Base-by-base conservation (phyloP, 2,329 filamentous ascomycete species). In the Venturia oleaginea region DNA sequence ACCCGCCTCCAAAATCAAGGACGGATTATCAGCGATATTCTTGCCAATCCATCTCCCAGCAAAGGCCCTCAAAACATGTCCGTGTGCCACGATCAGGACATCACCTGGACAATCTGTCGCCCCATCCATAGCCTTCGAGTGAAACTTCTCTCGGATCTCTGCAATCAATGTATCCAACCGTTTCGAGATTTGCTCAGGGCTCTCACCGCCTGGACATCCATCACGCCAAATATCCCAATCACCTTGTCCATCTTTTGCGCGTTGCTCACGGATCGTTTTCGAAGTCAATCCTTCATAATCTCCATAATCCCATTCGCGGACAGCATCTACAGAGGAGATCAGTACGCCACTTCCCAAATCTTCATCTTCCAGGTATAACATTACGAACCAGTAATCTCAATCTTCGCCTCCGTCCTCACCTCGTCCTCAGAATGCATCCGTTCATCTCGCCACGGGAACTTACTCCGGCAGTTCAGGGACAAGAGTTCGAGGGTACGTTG, bases 401-500 rank as follows among this genome's bases (percentile, higher is more conserved):
- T 74, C 48, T 77, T 75, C 17, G 79, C 79, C 40, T 71, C 67
- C 15, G 76, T 78, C 61, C 72, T 71, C 42, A 73, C 69, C 17
- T 59, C 59, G 10, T 69, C 69, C 1, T 70, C 70, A 42, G 71
- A 68, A 43, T 67, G 59, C 11, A 67, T 59, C 2, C 38, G 10
- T n/a, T 42, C 32, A 11, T 64, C 69, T 37, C 81, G 74, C 91
- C 91, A 96, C 0, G 92, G 92, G 19, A 92, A 79, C 1, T 82
- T 79, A 48, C 86, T 83, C n/a, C 78, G 75, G 72, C 87, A 86
- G 61, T 87, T 89, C 24, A 96, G 79, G 69, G 89, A 84, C 32
- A 97, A 85, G 59, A 97, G 84, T 74, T 96, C 91, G 72, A 97
- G 88, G n/a, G 92, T 97, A 61, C 86, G 84, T 76, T 94, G 92